These are phyloP conservation scores for Xylaria sp. DNA, from an alignment of 2,329 filamentous ascomycete species.

Conservation along the genomic window DNA sequence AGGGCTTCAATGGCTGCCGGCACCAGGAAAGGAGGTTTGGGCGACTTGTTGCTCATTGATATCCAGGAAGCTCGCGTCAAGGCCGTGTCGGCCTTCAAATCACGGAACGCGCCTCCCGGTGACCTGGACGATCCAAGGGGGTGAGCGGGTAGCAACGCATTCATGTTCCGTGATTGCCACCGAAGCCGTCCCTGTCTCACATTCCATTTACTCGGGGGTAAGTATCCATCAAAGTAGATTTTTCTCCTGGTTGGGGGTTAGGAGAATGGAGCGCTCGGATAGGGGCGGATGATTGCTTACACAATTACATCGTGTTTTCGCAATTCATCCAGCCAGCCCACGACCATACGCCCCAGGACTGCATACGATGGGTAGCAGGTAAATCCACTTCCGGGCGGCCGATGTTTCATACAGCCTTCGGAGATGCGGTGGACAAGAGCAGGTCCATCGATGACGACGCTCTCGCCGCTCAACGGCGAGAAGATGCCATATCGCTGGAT, in stretches of 20 bases:
- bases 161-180: conserved; percentile 59
- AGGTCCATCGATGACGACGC: conserved; percentile 73
- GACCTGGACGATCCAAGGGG: conserved; percentile 31
- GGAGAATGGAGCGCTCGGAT: neutral
- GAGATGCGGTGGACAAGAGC: conserved; percentile 76
- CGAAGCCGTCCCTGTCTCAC: conserved; percentile 65
- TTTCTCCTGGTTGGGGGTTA: conserved; percentile 51
- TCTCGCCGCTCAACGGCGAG: conserved; percentile 44
- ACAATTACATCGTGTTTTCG: conserved; percentile 58
- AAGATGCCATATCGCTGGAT: conserved; percentile 55
- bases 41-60: conserved; percentile 31
- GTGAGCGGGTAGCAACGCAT: conserved; percentile 47
- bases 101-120: conserved; percentile 16
- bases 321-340: conserved; percentile 66
- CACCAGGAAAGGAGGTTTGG: conserved; percentile 69
- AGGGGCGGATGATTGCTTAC: conserved; percentile 49
- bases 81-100: conserved; percentile 14
- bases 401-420: conserved; percentile 53
- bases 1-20: conserved; percentile 76
- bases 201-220: conserved; percentile 68
- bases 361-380: conserved; percentile 64
- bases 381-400: conserved; percentile 44
- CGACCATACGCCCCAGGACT: conserved; percentile 60
- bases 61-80: conserved; percentile 5
- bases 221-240: conserved; percentile 84